Evolutionary conservation across 495 filamentous ascomycete genomes (phyloP).

Genomic region (Eremomyces bilateralis): DNA sequence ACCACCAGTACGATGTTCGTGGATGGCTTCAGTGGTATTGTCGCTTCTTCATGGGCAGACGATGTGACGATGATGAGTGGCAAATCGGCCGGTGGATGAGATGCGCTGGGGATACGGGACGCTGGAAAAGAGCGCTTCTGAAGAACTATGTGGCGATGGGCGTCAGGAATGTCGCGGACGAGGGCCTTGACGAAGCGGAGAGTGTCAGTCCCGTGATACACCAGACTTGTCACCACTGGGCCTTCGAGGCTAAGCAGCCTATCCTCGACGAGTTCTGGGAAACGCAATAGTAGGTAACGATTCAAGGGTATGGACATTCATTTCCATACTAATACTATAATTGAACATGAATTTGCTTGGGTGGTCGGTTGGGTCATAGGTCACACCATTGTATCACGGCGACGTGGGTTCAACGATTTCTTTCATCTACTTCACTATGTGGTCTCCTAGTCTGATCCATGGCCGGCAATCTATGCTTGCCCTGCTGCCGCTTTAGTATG

Average conservation of each 20-base stretch:
- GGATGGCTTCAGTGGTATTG: slow-evolving; percentile 33
- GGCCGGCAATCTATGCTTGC: too few species aligned
- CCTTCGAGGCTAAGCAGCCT: slow-evolving; percentile 24
- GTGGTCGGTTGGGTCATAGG: too few species aligned
- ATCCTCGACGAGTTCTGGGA: slow-evolving; percentile 25
- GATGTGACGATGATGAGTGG: slow-evolving; percentile 27
- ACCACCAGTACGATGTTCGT: slow-evolving; percentile 23
- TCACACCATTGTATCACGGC: too few species aligned
- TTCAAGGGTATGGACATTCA: too few species aligned
- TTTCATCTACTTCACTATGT: too few species aligned
- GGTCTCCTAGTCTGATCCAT: too few species aligned
- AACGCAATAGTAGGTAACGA: too few species aligned
- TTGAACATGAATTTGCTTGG: too few species aligned
- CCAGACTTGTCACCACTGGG: slow-evolving; percentile 31
- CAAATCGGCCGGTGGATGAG: slow-evolving; percentile 26
- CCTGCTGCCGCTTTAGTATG: too few species aligned
- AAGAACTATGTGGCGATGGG: slow-evolving; percentile 24
- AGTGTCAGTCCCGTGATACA: slow-evolving; percentile 29
- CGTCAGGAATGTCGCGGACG: slow-evolving; percentile 23
- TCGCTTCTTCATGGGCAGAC: slow-evolving; percentile 24
- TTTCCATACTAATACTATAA: too few species aligned
- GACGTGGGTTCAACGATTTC: too few species aligned
- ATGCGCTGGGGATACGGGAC: slow-evolving; percentile 25
- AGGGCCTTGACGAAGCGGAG: slow-evolving; percentile 19
- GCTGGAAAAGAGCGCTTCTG: slow-evolving; percentile 23